Conservation (phyloP, 169 alveolate species). For the Perkinsus chesapeaki region DNA sequence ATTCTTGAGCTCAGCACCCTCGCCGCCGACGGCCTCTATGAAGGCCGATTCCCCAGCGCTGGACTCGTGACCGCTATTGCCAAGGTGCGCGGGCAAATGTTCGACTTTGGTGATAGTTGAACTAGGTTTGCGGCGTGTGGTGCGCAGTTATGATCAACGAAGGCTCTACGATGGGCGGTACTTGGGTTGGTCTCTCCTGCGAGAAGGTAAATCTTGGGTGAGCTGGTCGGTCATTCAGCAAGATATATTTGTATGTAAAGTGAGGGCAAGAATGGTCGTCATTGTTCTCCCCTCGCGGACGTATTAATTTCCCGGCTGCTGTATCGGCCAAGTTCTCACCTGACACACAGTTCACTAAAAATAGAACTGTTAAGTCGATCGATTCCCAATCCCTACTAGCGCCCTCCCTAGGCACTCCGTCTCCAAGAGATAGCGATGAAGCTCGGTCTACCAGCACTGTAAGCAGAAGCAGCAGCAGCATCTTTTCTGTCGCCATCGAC, state of each 20-base stretch:
- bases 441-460: conserved; percentile 44
- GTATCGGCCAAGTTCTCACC: no score
- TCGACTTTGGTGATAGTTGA: neutral
- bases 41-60: conserved; percentile 56
- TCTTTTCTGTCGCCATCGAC: neutral
- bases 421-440: conserved; percentile 64
- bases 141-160: conserved; percentile 64
- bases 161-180: conserved; percentile 61
- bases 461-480: neutral
- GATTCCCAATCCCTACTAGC: no score
- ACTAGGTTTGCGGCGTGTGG: neutral
- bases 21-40: conserved; percentile 45
- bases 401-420: conserved; percentile 46
- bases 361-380: no score
- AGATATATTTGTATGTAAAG: neutral
- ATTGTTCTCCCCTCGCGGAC: no score
- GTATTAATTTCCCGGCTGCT: no score
- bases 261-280: no score
- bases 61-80: conserved; percentile 66
- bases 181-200: conserved; percentile 59
- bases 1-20: conserved; percentile 55
- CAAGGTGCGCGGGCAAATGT: conserved; percentile 38
- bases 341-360: no score
- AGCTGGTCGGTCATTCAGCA: neutral
- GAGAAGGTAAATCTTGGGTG: conserved; percentile 21